A percentile compares a stretch with the other conserved stretches of the same genome.
These are phyloP conservation scores for Aspergillus bertholletiae DNA, from an alignment of 495 filamentous ascomycete species.

Conservation along the genomic window DNA sequence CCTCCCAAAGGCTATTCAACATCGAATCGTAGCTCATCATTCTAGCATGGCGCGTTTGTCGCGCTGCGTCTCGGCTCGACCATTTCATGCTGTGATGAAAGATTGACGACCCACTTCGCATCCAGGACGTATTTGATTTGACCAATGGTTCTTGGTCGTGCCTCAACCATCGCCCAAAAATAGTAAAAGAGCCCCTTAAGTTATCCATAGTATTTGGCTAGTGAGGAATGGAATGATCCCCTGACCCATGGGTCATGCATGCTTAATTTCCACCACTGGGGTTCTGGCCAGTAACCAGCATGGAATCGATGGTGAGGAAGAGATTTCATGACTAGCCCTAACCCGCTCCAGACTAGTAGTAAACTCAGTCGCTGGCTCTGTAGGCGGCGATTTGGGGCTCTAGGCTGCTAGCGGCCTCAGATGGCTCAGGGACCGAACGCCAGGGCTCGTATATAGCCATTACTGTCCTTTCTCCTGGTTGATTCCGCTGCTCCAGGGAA, in stretches of 20 bases:
- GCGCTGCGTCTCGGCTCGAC: too few relatives aligned
- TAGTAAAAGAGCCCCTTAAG: not conserved
- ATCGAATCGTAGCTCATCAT: too few relatives aligned
- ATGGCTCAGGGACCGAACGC: not conserved
- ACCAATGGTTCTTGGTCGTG: too few relatives aligned
- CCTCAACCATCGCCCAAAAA: too few relatives aligned
- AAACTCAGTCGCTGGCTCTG: not conserved
- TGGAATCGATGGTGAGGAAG: not conserved
- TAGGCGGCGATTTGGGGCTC: conserved; percentile 1
- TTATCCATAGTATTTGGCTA: not conserved
- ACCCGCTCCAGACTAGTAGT: not conserved
- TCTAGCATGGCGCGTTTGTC: too few relatives aligned
- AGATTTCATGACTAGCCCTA: not conserved
- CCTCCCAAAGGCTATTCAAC: too few relatives aligned
- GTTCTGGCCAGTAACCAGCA: not conserved
- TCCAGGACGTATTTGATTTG: too few relatives aligned
- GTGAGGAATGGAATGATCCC: not conserved
- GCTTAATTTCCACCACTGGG: not conserved
- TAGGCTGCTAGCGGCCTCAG: not conserved
- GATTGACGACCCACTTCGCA: too few relatives aligned
- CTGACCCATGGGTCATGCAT: not conserved
- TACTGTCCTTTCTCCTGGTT: not conserved
- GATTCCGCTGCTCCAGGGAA: not conserved
- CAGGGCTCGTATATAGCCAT: not conserved
- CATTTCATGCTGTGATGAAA: too few relatives aligned